Evolutionary conservation across 257 asterid genomes (phyloP), one percentile per base, ranked within the genome.

Genomic region (Linaria vulgaris): DNA sequence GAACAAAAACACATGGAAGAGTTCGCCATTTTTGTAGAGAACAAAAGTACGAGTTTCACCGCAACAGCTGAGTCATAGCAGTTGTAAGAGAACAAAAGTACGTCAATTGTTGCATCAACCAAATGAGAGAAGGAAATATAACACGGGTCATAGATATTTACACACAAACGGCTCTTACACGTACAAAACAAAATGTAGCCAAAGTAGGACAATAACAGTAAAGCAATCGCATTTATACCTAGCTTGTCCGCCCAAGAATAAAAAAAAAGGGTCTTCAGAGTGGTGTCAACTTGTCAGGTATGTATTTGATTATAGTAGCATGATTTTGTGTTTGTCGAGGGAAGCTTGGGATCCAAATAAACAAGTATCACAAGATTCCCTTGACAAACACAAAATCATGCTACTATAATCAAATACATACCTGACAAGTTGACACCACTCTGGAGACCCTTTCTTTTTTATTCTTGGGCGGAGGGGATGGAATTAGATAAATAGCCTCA

Each of bases 351-450:
- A 69, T 56, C 64, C 69, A 63, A 66, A 61, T 63, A 70, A 67
- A 69, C 73, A 79, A 66, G 45, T 76, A 64, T 27, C 48, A 63
- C 64, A 66, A 60, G 67, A 70, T 56, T 74, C 78, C 67, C 45
- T 64, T 15, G 62, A 31, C 56, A 45, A 60, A 39, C 50, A 23
- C 58, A 59, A 50, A 69, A 57, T 67, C 49, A 71, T 69, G 50
- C 79, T 65, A 78, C 46, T 56, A 67, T 44, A 48, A 69, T 46
- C 65, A 50, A 70, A 73, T 70, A 49, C 63, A 62, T 59, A 67
- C 64, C 49, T 47, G 41, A 34, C 9, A 34, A 34, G 10, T 34
- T 34, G 9, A 34, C 41, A 34, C 41, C 41, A 7, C 41, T 8
- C 41, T 3, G 41, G 41, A 34, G 41, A 34, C 41, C n/a, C n/a